Evolutionary conservation across 108 stramenopile species (phyloP).

Genomic region (Craspedostauros australis): DNA sequence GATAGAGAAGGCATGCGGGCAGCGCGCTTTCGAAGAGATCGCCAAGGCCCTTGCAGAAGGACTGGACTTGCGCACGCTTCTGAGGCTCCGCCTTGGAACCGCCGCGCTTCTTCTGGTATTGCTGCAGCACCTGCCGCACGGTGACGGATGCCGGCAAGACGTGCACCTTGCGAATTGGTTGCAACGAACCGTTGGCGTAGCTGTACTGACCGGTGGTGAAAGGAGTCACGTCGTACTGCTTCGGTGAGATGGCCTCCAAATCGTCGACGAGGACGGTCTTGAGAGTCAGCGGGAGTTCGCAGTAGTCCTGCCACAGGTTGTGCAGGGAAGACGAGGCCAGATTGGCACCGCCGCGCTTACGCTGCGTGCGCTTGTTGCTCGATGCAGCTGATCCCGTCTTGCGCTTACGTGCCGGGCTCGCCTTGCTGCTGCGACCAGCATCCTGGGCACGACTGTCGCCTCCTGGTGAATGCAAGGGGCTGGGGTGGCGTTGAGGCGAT

Average conservation of each 20-base stretch:
- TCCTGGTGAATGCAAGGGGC: no score
- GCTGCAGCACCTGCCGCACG: slow-evolving; percentile 44
- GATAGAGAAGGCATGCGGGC: slow-evolving; percentile 57
- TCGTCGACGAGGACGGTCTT: slow-evolving; percentile 69
- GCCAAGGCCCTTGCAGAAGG: slow-evolving; percentile 49
- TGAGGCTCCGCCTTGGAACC: slow-evolving; percentile 12
- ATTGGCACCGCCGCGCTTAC: background rate
- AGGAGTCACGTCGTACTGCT: slow-evolving; percentile 27
- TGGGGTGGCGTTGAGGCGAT: no score
- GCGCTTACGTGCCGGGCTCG: background rate
- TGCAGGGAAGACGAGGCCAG: background rate
- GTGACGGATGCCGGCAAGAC: slow-evolving; percentile 51
- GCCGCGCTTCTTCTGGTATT: slow-evolving; percentile 37
- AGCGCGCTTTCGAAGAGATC: slow-evolving; percentile 58
- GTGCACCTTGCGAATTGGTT: slow-evolving; percentile 37
- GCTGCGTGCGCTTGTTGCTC: background rate
- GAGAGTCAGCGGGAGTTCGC: slow-evolving; percentile 57
- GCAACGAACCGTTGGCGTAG: background rate
- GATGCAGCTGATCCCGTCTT: background rate
- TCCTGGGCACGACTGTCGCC: no score
- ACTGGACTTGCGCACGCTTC: slow-evolving; percentile 19
- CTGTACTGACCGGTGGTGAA: no score
- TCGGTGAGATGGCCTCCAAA: slow-evolving; percentile 48
- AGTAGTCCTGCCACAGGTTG: slow-evolving; percentile 23
- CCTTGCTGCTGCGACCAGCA: slow-evolving; percentile 1